phyloP scores from a whole-genome alignment of 805 yeast genomes.

The Yamadazyma paraphyllophila region DNA sequence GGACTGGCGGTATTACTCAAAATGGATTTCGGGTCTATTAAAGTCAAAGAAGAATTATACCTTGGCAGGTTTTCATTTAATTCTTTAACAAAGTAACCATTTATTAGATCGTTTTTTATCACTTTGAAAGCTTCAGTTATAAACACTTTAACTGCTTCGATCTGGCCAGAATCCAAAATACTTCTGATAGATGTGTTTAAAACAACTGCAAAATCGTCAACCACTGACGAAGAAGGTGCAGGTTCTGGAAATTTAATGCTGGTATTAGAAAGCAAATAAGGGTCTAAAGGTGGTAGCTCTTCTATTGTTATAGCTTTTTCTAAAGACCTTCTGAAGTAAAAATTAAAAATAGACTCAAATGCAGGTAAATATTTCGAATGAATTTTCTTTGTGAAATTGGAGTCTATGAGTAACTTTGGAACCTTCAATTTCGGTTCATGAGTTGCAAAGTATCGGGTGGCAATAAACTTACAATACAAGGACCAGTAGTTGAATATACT shows the following conservation, averaged over 20 bases:
- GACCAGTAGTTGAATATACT: conserved; percentile 85
- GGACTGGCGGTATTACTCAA: conserved; percentile 16
- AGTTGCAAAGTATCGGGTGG: conserved; percentile 53
- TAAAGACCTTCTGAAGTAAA: conserved; percentile 71
- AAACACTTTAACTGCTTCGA: conserved; percentile 51
- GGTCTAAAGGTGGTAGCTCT: conserved; percentile 58
- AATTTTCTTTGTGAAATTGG: conserved; percentile 58
- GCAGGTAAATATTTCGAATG: conserved; percentile 52
- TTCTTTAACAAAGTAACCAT: conserved; percentile 41
- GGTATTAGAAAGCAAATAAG: conserved; percentile 21
- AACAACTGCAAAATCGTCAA: conserved; percentile 80
- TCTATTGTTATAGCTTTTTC: conserved; percentile 81
- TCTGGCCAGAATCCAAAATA: conserved; percentile 70
- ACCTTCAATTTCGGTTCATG: conserved; percentile 30
- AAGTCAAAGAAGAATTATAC: conserved; percentile 31
- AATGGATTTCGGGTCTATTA: conserved; percentile 12
- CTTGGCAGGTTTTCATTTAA: conserved; percentile 41
- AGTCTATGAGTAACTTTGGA: conserved; percentile 55
- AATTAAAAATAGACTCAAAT: conserved; percentile 62
- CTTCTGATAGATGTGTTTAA: conserved; percentile 66
- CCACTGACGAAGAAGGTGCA: conserved; percentile 74
- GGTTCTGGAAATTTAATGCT: conserved; percentile 44
- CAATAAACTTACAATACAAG: conserved; percentile 69
- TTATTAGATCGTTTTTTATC: conserved; percentile 61
- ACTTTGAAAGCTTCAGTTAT: conserved; percentile 55